Evolutionary conservation across 495 filamentous ascomycete species (phyloP), one percentile per base, ranked within the genome.

Genomic region (Penicillium arizonense): DNA sequence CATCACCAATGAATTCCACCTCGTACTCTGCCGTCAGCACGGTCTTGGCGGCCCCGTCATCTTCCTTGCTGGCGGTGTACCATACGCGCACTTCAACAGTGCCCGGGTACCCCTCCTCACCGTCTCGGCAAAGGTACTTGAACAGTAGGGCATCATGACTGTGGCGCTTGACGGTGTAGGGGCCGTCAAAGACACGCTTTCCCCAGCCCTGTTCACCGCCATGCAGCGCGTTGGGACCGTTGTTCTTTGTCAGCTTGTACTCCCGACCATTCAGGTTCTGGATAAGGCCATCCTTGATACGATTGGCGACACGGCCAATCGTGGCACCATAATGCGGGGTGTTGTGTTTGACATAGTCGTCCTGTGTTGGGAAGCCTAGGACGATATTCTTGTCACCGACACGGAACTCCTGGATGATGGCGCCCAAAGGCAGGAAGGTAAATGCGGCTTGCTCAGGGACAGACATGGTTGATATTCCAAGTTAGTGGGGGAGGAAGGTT

Each of bases 251-350:
- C 24, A 97, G 77, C 12, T 75, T 53, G 63, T 94, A 91, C 3
- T 75, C 65, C 50, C 82, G 79, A 20, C 85, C 85, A 68, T 96
- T 96, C 41, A 97, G 70, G 16, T 77, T 74, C 47, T 82, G 63
- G 59, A 97, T 82, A 49, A 83, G 76, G 2, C 86, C 93, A 61
- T 81, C 71, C 45, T 82, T 82, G 67, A 96, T 82, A 21, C 93
- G 87, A 71, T 98, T 98, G 41, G 91, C 90, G 9, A 94, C 82
- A 28, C 93, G 88, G 18, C 93, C 93, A 63, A 98, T 96, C 34
- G 89, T 97, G 65, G 90, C 92, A 55, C 93, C 93, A 60, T 95
- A 96, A 76, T 83, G 89, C 14, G 89, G 84, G 14, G 69, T 69
- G 72, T 96, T 92, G 74, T 89, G 74, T 39, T 77, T 65, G 50